A percentile compares a stretch with the other conserved stretches of the same genome.
These are phyloP conservation scores for Phytopythium litorale DNA, from an alignment of 352 stramenopile genomes.

Conservation along the genomic window DNA sequence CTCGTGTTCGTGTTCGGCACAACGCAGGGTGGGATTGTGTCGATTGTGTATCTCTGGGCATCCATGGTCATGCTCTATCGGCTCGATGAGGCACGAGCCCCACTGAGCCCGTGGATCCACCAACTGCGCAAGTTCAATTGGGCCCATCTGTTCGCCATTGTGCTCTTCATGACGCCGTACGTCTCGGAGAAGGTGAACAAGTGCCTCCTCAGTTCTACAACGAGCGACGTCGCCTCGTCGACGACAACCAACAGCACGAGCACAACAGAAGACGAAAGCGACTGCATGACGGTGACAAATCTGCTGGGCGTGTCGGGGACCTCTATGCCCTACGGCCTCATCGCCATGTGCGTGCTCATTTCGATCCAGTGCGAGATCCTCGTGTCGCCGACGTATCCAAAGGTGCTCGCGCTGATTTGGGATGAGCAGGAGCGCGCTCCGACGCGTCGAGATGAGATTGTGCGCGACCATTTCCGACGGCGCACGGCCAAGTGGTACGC, in stretches of 20 bases:
- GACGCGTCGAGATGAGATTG: slow-evolving; percentile 53
- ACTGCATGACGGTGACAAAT: slow-evolving; percentile 69
- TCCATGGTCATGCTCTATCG: slow-evolving; percentile 76
- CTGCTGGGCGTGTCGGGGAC: slow-evolving; percentile 57
- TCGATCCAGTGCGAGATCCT: slow-evolving; percentile 84
- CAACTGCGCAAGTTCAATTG: slow-evolving; percentile 81
- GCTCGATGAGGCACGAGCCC: slow-evolving; percentile 60
- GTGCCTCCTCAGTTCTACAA: slow-evolving; percentile 29
- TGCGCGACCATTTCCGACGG: slow-evolving; percentile 56
- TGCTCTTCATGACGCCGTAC: slow-evolving; percentile 63
- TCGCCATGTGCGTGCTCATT: slow-evolving; percentile 79
- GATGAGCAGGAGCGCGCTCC: slow-evolving; percentile 45
- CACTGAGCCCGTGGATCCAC: slow-evolving; percentile 61
- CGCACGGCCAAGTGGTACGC: slow-evolving; percentile 71
- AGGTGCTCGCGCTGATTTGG: slow-evolving; percentile 46
- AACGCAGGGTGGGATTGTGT: slow-evolving; percentile 64
- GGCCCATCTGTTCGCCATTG: slow-evolving; percentile 76
- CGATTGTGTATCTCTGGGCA: slow-evolving; percentile 66
- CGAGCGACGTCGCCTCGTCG: background rate
- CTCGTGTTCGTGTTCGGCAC: slow-evolving; percentile 73
- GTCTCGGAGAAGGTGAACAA: slow-evolving; percentile 44
- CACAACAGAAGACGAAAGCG: slow-evolving; percentile 16
- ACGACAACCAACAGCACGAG: background rate
- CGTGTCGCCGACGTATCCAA: slow-evolving; percentile 47
- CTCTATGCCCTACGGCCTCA: slow-evolving; percentile 55